Base-by-base conservation (phyloP, 805 yeast species). In the Lachancea waltii region DNA sequence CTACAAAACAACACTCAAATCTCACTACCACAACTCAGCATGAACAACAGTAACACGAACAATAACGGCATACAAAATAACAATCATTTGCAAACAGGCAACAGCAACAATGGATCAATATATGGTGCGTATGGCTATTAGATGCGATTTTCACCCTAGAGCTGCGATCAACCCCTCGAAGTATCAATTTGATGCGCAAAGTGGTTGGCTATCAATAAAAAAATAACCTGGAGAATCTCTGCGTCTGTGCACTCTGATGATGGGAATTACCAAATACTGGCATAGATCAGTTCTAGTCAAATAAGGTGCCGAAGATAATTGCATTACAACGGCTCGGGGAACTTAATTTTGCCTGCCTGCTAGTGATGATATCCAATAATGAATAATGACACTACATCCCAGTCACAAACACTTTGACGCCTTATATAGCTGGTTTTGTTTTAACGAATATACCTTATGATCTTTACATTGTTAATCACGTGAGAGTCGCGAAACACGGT, bases 11-110 rank as follows among this genome's bases (percentile, higher is more conserved):
- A 51, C 15, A 54, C 61, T 2, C 58, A 52, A 28, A 31, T 57
- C 7, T 51, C 62, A 2, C 40, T 58, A 10, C 63, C 62, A 3
- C 59, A 57, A 38, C 28, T 57, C 22, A 57, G 60, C 39, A 43
- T 56, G 32, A 47, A 54, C 8, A 54, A 49, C 35, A 35, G 27
- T 22, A 55, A 49, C 35, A 14, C 20, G n/a, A 24, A 35, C 16
- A n/a, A 17, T 52, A 47, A 33, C 36, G 26, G 4, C 21, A 27
- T 11, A 29, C 31, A n/a, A 27, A 33, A 33, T 16, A 18, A 27
- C 24, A 42, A 42, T 34, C 36, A 42, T 21, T 29, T 43, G n/a
- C 36, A 48, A 17, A 38, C 51, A 5, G 33, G 34, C 8, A 46
- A 43, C 19, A 45, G 40, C 28, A 42, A 40, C 25, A 35, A 34